Conservation (phyloP, 1,139 yeast species). For the Kodamaea alishanica region DNA sequence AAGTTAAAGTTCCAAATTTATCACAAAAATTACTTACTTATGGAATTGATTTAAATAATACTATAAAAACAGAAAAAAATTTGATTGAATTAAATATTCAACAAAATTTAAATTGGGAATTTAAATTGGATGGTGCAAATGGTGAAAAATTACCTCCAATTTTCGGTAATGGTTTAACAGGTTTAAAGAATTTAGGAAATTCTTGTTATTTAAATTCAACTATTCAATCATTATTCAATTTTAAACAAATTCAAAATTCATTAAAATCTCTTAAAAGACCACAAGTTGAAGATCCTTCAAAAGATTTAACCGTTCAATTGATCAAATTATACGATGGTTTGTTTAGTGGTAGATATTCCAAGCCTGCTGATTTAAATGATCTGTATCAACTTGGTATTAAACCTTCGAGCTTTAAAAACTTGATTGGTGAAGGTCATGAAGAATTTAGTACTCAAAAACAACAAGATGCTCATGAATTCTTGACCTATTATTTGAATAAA, state of each 20-base stretch:
- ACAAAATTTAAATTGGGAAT: conserved; percentile 92
- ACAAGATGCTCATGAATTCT: conserved; percentile 93
- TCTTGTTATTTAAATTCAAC: conserved; percentile 88
- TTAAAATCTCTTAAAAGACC: conserved; percentile 24
- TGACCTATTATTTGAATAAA: conserved; percentile 61
- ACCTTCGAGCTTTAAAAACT: conserved; percentile 69
- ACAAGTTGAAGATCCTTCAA: conserved; percentile 49
- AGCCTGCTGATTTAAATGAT: conserved; percentile 43
- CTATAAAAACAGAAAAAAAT: conserved; percentile 74
- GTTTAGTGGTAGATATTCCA: conserved; percentile 67
- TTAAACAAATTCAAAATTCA: conserved; percentile 37
- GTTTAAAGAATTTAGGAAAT: conserved; percentile 85
- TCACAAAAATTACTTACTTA: conserved; percentile 48
- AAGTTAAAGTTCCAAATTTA: conserved; percentile 69
- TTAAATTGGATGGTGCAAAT: conserved; percentile 67
- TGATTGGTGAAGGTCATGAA: conserved; percentile 72
- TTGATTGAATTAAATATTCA: conserved; percentile 87
- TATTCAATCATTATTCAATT: conserved; percentile 57
- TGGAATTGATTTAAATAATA: conserved; percentile 63
- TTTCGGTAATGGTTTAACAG: conserved; percentile 70
- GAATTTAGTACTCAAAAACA: conserved; percentile 87
- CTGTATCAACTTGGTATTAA: conserved; percentile 72
- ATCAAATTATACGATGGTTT: conserved; percentile 79
- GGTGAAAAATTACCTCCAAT: conserved; percentile 67
- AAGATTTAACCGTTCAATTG: conserved; percentile 67